phyloP scores from a whole-genome alignment of 139 green algal genomes.

The Coccomyxa sp. region DNA sequence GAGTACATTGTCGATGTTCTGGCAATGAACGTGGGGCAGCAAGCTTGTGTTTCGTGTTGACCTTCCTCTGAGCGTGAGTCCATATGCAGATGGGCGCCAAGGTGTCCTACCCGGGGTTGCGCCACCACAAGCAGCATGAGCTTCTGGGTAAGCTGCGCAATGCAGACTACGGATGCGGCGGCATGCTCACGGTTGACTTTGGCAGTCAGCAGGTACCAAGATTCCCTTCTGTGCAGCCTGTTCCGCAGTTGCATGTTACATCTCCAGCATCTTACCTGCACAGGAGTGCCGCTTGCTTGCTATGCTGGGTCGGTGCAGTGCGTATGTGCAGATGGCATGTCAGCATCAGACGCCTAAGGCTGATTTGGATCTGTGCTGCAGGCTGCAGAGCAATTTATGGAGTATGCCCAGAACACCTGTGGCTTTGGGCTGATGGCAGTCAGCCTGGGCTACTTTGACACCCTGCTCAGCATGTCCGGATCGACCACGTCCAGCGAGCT shows the following conservation, averaged over 20 bases:
- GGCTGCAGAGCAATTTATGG: slow-evolving; percentile 53
- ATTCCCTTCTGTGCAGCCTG: background rate
- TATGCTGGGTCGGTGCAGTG: too few relatives aligned
- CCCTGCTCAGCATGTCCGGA: slow-evolving; percentile 47
- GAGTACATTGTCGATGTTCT: too few relatives aligned
- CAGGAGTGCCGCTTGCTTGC: too few relatives aligned
- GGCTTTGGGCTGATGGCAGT: slow-evolving; percentile 73
- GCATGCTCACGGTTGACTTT: slow-evolving; percentile 64
- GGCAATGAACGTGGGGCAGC: too few relatives aligned
- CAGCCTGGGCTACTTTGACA: slow-evolving; percentile 70
- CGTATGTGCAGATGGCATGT: too few relatives aligned
- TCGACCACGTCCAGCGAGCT: slow-evolving; percentile 58
- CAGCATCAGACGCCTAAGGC: too few relatives aligned
- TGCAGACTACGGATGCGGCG: slow-evolving; percentile 61
- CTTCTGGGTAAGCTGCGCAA: slow-evolving; percentile 51
- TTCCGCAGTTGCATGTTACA: too few relatives aligned
- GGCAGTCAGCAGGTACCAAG: slow-evolving; percentile 11
- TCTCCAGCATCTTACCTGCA: too few relatives aligned
- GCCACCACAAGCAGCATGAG: slow-evolving; percentile 46
- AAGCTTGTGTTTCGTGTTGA: too few relatives aligned
- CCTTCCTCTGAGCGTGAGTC: too few relatives aligned
- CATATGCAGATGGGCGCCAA: slow-evolving; percentile 26
- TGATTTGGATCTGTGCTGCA: too few relatives aligned
- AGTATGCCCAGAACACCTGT: slow-evolving; percentile 67
- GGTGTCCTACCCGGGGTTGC: slow-evolving; percentile 66